Evolutionary conservation across 495 filamentous ascomycete species (phyloP).

Genomic region (Cercophora sp.): DNA sequence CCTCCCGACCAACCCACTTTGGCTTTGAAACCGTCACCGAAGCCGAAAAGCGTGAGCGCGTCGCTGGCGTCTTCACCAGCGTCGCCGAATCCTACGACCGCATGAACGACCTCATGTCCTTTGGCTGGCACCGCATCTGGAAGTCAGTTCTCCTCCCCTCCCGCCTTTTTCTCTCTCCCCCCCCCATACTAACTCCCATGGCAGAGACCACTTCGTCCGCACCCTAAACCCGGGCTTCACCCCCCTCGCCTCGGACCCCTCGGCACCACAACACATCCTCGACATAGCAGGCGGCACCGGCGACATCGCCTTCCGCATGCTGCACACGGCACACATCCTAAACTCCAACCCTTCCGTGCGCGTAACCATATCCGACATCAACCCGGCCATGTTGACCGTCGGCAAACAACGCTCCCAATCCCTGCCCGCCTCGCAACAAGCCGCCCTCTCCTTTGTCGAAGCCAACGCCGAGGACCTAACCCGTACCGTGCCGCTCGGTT

Average conservation of each 20-base stretch:
- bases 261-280: constrained; percentile 66
- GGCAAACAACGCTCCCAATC: constrained; percentile 65
- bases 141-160: constrained; percentile 46
- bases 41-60: constrained; percentile 63
- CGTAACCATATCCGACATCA: constrained; percentile 93
- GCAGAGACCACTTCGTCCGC: constrained; percentile 85
- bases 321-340: constrained; percentile 79
- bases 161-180: neutral
- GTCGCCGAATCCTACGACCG: constrained; percentile 87
- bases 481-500: constrained; percentile 18
- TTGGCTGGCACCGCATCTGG: constrained; percentile 95
- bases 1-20: constrained; percentile 80
- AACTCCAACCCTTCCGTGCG: constrained; percentile 73
- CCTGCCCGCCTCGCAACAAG: constrained; percentile 44
- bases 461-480: constrained; percentile 81
- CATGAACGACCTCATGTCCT: constrained; percentile 99
- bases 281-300: constrained; percentile 97
- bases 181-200: constrained; percentile 10
- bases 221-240: constrained; percentile 80
- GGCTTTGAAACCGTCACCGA: constrained; percentile 87
- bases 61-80: constrained; percentile 89
- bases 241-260: constrained; percentile 41
- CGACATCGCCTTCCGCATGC: constrained; percentile 96
- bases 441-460: constrained; percentile 68
- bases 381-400: constrained; percentile 87